A percentile compares a stretch with the other conserved stretches of the same genome.
Conservation (phyloP, 163 green algal species). For the Prototheca cutis region DNA sequence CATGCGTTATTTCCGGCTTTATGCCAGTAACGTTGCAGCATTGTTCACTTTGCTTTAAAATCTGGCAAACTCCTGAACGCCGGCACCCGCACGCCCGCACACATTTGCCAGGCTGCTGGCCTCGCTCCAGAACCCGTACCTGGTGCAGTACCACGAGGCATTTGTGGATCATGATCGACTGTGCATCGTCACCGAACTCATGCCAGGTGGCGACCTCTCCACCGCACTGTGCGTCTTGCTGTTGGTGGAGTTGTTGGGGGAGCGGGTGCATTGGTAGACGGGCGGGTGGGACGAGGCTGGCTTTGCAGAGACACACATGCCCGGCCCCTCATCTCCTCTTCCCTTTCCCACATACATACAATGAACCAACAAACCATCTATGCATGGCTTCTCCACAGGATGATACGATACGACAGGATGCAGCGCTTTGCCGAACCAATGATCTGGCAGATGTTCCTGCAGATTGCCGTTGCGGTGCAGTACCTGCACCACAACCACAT, state of each 20-base stretch:
- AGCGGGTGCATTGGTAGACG: not conserved
- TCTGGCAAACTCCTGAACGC: not conserved
- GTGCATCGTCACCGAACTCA: constrained; percentile 74
- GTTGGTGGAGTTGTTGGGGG: not conserved
- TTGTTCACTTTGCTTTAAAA: too few species aligned
- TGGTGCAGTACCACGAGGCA: constrained; percentile 67
- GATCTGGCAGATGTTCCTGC: constrained; percentile 26
- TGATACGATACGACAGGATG: not conserved
- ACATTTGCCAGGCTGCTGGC: constrained; percentile 49
- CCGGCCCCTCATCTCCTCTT: too few species aligned
- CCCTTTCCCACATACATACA: not conserved
- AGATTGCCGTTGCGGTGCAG: constrained; percentile 44
- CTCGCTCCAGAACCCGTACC: constrained; percentile 59
- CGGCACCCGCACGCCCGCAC: not conserved
- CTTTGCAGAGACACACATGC: not conserved
- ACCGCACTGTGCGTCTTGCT: not conserved
- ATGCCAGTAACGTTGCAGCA: too few species aligned
- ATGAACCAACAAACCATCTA: too few species aligned
- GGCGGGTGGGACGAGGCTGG: not conserved
- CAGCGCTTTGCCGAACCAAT: constrained; percentile 1
- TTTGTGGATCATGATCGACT: constrained; percentile 74
- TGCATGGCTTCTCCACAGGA: too few species aligned
- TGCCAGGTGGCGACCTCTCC: constrained; percentile 19
- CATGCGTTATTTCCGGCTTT: too few species aligned
- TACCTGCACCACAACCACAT: constrained; percentile 61